These are phyloP conservation scores for Coniochaeta sp. DNA, from an alignment of 2,329 filamentous ascomycete genomes.

Conservation along the genomic window DNA sequence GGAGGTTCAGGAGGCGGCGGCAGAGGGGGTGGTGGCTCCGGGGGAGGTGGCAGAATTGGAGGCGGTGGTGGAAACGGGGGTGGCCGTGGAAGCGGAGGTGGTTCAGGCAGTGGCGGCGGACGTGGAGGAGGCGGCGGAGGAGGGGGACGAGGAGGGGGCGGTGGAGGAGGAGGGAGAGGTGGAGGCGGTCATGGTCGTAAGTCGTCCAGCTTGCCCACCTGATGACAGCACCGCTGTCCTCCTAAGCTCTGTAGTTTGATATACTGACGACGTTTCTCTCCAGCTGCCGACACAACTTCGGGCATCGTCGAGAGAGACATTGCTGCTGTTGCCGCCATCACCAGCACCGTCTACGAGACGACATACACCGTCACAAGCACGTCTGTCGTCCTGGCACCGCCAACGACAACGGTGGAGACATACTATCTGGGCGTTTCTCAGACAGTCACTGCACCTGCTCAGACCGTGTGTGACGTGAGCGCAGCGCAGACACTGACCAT, in stretches of 20 bases:
- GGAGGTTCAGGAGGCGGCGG: neutral
- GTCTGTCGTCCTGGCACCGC: constrained; percentile 8
- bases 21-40: neutral
- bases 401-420: constrained; percentile 11
- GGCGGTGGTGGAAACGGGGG: neutral
- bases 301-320: constrained; percentile 2
- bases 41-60: neutral
- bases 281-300: neutral
- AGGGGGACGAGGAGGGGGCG: neutral
- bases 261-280: neutral
- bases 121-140: neutral
- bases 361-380: constrained; percentile 13
- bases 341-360: constrained; percentile 12
- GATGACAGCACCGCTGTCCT: neutral
- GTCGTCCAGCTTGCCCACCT: neutral
- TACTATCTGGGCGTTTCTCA: constrained; percentile 9
- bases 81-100: neutral
- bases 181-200: neutral
- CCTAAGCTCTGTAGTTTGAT: neutral
- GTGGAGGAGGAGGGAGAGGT: neutral
- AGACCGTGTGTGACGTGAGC: constrained; percentile 13
- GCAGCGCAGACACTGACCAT: constrained; percentile 11
- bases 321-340: constrained; percentile 11
- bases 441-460: constrained; percentile 13
- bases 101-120: constrained; percentile 1